Evolutionary conservation across 2,329 filamentous ascomycete species (phyloP).

Genomic region (Microthyrium microscopicum): DNA sequence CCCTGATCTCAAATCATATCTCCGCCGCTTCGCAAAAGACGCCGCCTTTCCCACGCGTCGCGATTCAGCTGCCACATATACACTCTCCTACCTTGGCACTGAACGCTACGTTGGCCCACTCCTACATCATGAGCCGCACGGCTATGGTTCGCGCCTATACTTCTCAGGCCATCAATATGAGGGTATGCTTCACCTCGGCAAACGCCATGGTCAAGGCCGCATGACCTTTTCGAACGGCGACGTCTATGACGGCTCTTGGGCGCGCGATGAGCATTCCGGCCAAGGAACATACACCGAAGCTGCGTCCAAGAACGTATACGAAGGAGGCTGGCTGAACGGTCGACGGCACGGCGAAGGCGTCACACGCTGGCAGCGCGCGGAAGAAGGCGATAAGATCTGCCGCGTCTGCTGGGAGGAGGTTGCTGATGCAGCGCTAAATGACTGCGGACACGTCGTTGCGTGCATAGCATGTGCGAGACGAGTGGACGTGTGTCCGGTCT

Average conservation of each 20-base stretch:
- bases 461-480: slow-evolving; percentile 42
- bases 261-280: slow-evolving; percentile 47
- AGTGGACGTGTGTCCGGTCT: slow-evolving; percentile 44
- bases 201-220: slow-evolving; percentile 37
- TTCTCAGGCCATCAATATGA: slow-evolving; percentile 38
- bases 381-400: slow-evolving; percentile 42
- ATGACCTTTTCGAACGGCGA: slow-evolving; percentile 50
- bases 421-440: slow-evolving; percentile 43
- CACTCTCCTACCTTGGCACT: slow-evolving; percentile 35
- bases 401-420: slow-evolving; percentile 46
- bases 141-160: slow-evolving; percentile 35
- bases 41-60: slow-evolving; percentile 29
- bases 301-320: slow-evolving; percentile 42
- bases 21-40: slow-evolving; percentile 22
- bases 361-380: slow-evolving; percentile 43
- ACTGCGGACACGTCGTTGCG: slow-evolving; percentile 46
- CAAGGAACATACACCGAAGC: slow-evolving; percentile 39
- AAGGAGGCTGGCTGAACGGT: slow-evolving; percentile 43
- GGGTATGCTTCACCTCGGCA: slow-evolving; percentile 35
- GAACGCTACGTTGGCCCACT: slow-evolving; percentile 40
- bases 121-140: slow-evolving; percentile 32
- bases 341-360: slow-evolving; percentile 45
- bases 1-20: slow-evolving; percentile 23
- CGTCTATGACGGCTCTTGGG: slow-evolving; percentile 39
- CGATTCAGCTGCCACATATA: slow-evolving; percentile 28